Percentiles rank a stretch among this genome's conserved stretches.
Evolutionary conservation across 371 early-diverging fungal genomes (phyloP).

Genomic region (Apophysomyces variabilis): DNA sequence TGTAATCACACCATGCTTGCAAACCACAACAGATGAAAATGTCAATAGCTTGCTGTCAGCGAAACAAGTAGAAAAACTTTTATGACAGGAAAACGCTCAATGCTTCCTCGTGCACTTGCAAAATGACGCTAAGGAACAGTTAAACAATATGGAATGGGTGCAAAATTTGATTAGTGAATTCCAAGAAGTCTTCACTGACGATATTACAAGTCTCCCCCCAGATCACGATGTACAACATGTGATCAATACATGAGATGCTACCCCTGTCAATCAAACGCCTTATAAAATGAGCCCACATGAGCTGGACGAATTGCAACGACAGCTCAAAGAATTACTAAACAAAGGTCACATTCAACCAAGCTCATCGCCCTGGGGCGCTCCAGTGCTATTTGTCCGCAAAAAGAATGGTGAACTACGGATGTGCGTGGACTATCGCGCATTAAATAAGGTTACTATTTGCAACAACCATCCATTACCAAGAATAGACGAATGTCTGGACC

Average conservation of each 20-base stretch:
- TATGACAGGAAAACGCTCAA: neutral
- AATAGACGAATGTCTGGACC: constrained; percentile 40
- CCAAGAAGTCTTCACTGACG: neutral
- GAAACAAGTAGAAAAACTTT: neutral
- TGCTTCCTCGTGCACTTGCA: neutral
- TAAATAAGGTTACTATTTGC: constrained; percentile 52
- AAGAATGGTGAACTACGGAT: too few relatives aligned
- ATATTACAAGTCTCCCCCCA: neutral
- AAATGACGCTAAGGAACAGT: neutral
- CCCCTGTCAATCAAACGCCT: too few relatives aligned
- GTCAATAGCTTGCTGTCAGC: neutral
- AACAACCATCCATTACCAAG: constrained; percentile 51
- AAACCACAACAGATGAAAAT: neutral
- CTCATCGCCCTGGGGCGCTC: too few relatives aligned
- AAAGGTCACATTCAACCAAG: too few relatives aligned
- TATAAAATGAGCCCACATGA: too few relatives aligned
- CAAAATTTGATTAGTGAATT: neutral
- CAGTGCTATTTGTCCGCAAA: too few relatives aligned
- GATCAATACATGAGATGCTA: too few relatives aligned
- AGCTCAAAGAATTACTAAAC: too few relatives aligned
- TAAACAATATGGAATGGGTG: neutral
- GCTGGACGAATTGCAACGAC: too few relatives aligned
- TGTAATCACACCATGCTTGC: neutral
- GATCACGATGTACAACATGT: too few relatives aligned
- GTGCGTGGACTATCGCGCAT: constrained; percentile 36